These are phyloP conservation scores for Elongisporangium prolatum DNA, from an alignment of 352 stramenopile species.

Conservation along the genomic window DNA sequence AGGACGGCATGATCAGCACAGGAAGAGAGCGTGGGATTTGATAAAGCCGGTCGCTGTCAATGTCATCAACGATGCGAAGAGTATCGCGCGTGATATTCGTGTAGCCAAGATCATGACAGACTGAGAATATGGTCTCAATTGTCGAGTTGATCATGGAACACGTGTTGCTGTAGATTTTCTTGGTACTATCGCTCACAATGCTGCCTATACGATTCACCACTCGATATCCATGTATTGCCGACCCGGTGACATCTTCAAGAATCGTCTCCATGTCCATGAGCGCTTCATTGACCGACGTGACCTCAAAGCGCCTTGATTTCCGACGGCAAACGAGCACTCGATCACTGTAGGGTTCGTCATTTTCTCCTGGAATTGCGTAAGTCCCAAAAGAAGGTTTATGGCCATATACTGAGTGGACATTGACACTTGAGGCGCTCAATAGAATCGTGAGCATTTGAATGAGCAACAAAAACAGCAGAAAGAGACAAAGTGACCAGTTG, in stretches of 20 bases:
- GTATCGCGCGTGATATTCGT: conserved; percentile 17
- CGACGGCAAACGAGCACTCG: conserved; percentile 13
- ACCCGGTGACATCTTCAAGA: conserved; percentile 6
- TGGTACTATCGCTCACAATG: background rate
- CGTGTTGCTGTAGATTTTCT: background rate
- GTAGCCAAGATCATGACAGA: conserved; percentile 16
- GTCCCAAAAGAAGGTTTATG: background rate
- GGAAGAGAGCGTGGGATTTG: conserved; percentile 22
- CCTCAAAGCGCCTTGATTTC: conserved; percentile 17
- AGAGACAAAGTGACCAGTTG: background rate
- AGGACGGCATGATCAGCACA: conserved; percentile 34
- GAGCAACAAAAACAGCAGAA: background rate
- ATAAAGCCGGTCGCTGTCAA: conserved; percentile 16
- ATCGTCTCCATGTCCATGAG: conserved; percentile 1
- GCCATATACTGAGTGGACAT: background rate
- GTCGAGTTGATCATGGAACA: background rate
- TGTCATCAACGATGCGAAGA: conserved; percentile 20
- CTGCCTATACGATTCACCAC: conserved; percentile 3
- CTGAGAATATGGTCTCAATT: conserved; percentile 7
- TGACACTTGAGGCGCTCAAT: no score
- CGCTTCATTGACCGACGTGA: conserved; percentile 22
- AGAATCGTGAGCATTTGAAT: background rate
- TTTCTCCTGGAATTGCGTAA: conserved; percentile 21
- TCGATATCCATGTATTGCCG: conserved; percentile 19
- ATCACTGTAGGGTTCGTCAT: conserved; percentile 32